These are phyloP conservation scores for Echinosophora koreensis DNA, from an alignment of 306 rosid genomes.

Conservation along the genomic window DNA sequence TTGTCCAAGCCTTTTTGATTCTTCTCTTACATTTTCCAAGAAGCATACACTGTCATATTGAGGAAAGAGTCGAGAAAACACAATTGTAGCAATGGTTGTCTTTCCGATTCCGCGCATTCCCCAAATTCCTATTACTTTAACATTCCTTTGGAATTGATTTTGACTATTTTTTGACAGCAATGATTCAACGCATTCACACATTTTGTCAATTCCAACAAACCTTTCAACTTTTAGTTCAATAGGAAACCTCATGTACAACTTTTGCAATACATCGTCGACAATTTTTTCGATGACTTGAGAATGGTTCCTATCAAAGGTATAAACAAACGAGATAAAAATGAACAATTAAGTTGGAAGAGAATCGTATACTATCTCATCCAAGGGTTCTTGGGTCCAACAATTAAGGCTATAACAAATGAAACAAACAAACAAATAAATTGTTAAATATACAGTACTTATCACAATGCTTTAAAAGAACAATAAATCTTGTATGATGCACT, in stretches of 20 bases:
- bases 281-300: background rate
- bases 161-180: background rate
- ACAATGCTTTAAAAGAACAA: too few species aligned
- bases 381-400: too few species aligned
- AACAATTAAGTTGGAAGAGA: too few species aligned
- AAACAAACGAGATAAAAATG: background rate
- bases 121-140: constrained; percentile 33
- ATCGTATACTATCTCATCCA: too few species aligned
- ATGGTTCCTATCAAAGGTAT: background rate
- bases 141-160: background rate
- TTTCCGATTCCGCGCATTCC: constrained; percentile 38
- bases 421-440: too few species aligned
- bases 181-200: background rate
- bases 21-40: constrained; percentile 23
- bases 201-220: constrained; percentile 8
- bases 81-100: constrained; percentile 16
- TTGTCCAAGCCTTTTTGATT: background rate
- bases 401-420: too few species aligned
- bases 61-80: background rate
- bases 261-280: background rate
- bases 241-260: background rate
- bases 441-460: too few species aligned
- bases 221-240: background rate
- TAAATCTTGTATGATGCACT: too few species aligned
- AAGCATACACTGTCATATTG: background rate